Evolutionary conservation across 2,329 filamentous ascomycete species (phyloP), one percentile per base, ranked within the genome.

Genomic region (Sporothrix curviconia): DNA sequence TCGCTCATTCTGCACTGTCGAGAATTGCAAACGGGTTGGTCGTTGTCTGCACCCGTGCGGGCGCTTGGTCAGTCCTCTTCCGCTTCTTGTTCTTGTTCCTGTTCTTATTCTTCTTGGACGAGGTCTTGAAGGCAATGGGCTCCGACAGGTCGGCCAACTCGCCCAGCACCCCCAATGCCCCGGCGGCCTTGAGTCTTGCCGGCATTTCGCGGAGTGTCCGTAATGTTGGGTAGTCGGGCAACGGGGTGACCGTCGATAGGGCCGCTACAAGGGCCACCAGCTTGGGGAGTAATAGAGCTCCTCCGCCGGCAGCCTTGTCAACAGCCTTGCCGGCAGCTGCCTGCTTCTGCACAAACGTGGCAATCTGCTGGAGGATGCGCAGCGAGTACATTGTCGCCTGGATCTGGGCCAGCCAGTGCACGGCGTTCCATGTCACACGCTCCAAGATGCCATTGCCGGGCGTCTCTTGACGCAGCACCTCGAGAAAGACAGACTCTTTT

Each of bases 331-430:
- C 28, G 28, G 28, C 28, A 32, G 6, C 28, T 12, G 8, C 15
- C 9, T 49, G 22, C 1, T 37, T 17, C 6, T 47, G 12, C 11
- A 74, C 53, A 8, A 72, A 64, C 24, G 71, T 71, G 2, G 79
- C 61, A 4, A 83, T 66, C 64, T 84, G 81, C 59, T 71, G 70
- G 19, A 79, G 66, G 60, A 83, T 79, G 43, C 83, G 76, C 1
- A 87, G 65, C 0, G 84, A 87, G 65, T 87, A 88, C 6, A 82
- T 68, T 0, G 77, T 74, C 4, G 80, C 81, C 55, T 86, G 81
- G 0, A 83, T 68, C 61, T 86, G 81, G 0, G 84, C 83, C 8
- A 76, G 67, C 49, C 86, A 74, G 64, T 90, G 86, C 43, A 87
- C 69, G 17, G 78, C 71, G 9, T 78, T 72, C 86, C 85, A 89